phyloP scores from a whole-genome alignment of 352 stramenopile genomes.

The Phytophthora hybrid region DNA sequence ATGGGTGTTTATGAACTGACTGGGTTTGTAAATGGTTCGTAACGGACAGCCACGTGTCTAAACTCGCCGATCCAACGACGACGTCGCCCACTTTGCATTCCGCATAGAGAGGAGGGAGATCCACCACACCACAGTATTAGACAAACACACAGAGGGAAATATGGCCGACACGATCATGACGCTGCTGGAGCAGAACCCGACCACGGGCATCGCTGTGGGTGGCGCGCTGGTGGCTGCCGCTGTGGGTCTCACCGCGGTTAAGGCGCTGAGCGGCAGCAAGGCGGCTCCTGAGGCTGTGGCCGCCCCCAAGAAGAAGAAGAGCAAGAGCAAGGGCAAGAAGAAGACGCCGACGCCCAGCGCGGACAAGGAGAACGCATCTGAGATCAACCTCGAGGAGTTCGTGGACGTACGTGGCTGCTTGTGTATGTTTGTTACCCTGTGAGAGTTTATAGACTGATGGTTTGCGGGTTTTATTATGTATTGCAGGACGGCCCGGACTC shows the following conservation, averaged over 20 bases:
- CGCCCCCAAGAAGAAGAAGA: constrained; percentile 64
- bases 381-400: constrained; percentile 81
- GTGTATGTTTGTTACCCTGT: background rate
- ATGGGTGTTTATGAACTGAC: background rate
- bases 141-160: background rate
- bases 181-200: constrained; percentile 70
- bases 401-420: constrained; percentile 43
- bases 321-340: constrained; percentile 71
- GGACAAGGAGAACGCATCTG: constrained; percentile 36
- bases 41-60: constrained; percentile 1
- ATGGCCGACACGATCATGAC: constrained; percentile 77
- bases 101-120: background rate
- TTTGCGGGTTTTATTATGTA: background rate
- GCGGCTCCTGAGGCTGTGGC: constrained; percentile 22
- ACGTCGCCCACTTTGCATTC: constrained; percentile 11
- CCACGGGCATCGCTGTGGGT: constrained; percentile 69
- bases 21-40: background rate
- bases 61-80: constrained; percentile 10
- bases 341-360: constrained; percentile 32
- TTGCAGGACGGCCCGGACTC: constrained; percentile 75
- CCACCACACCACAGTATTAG: too few relatives aligned
- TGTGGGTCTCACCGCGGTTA: constrained; percentile 74
- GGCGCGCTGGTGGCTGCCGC: constrained; percentile 73
- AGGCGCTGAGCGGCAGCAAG: constrained; percentile 59
- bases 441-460: background rate